Conservation (phyloP, 768 basidiomycete genomes). For the Tylopilus vinaceipallidus region DNA sequence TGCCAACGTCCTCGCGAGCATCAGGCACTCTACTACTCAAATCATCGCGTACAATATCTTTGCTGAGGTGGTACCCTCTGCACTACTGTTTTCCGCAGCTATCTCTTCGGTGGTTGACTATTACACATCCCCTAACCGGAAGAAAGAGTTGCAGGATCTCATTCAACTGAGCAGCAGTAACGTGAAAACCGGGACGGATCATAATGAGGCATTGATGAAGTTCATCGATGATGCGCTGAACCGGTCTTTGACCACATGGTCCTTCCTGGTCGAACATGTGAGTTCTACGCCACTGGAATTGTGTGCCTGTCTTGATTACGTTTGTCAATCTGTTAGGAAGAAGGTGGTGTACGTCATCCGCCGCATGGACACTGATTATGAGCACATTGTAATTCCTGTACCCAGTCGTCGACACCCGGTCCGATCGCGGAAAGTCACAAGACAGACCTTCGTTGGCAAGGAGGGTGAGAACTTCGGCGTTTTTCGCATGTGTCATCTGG, state of each 20-base stretch:
- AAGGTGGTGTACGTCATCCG: conserved; percentile 36
- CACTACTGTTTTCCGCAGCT: conserved; percentile 53
- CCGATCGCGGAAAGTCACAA: conserved; percentile 8
- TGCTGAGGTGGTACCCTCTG: conserved; percentile 53
- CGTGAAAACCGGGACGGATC: conserved; percentile 19
- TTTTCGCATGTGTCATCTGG: not conserved
- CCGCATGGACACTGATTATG: not conserved
- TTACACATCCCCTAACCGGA: conserved; percentile 45
- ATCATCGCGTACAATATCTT: conserved; percentile 51
- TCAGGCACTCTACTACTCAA: conserved; percentile 16
- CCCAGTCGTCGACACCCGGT: conserved; percentile 4
- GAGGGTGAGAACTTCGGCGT: conserved; percentile 18
- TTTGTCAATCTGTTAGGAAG: conserved; percentile 38
- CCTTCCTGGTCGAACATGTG: conserved; percentile 21
- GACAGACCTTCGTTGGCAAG: conserved; percentile 11
- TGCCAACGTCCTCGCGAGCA: conserved; percentile 10
- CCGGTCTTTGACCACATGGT: conserved; percentile 22
- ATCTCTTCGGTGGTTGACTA: conserved; percentile 59
- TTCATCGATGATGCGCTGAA: conserved; percentile 50
- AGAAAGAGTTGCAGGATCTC: conserved; percentile 36
- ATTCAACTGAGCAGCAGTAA: conserved; percentile 32
- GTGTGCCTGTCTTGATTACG: conserved; percentile 31
- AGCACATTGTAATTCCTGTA: not conserved
- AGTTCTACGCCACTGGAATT: conserved; percentile 21
- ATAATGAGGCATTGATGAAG: conserved; percentile 33